Evolutionary conservation across 768 basidiomycete species (phyloP), one percentile per base, ranked within the genome.

Genomic region (Leucocoprinus birnbaumii): DNA sequence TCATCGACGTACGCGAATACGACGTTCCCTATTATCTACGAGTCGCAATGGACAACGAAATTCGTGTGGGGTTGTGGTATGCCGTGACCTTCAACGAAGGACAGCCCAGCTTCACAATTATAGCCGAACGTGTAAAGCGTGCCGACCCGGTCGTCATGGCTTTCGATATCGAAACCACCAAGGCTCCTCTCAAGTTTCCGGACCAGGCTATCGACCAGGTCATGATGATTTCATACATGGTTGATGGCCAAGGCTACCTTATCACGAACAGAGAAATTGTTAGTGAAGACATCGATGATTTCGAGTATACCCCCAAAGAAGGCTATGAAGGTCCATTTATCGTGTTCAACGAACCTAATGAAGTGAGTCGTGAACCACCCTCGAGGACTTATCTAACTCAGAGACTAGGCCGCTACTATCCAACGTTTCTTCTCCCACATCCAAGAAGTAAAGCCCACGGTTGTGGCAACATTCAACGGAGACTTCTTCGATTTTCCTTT

Each of bases 221-320:
- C 63, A 99, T 99, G 96, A 99, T 99, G 97, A 98, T 99, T 59
- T 99, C 97, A 42, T 99, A 98, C 72, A 98, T 99, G 95, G 77
- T 99, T 16, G 97, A 99, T 66, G 96, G 94, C 0, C 92, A 95
- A 68, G 97, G 97, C 0, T 99, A 90, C 66, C 82, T 99, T 58
- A 98, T 99, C 70, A 97, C 94, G 19, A 98, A 98, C 64, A 82
- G 97, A 41, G 97, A 99, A 61, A 98, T 98, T 48, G 93, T 98
- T 56, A 86, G 89, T 58, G 95, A 98, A 66, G 93, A 98, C 65
- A 98, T 99, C 58, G 94, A 97, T 41, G 91, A 99, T 67, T 98
- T 99, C 64, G 97, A 98, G 68, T 98, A 98, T 67, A 98, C 97
- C 0, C 97, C 97, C 1, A 98, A 94, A 68, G 93, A 95, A 49